These are phyloP conservation scores for Phyllosticta citriasiana DNA, from an alignment of 2,329 filamentous ascomycete species.

Conservation along the genomic window DNA sequence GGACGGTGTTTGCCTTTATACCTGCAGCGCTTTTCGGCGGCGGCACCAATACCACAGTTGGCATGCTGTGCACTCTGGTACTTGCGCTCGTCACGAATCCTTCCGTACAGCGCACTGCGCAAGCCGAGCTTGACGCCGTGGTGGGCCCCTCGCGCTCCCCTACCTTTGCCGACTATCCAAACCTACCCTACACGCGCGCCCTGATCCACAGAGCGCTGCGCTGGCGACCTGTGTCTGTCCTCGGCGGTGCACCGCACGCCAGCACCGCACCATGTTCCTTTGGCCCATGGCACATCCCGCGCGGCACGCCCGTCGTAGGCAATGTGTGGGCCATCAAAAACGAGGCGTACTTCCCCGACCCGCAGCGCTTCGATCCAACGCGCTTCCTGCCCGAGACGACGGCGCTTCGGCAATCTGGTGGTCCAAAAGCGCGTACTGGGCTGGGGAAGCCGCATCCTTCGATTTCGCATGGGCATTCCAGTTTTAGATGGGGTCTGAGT, in stretches of 20 bases:
- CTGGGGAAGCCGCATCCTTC: slow-evolving; percentile 16
- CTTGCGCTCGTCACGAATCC: slow-evolving; percentile 40
- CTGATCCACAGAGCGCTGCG: slow-evolving; percentile 28
- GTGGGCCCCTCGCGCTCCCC: slow-evolving; percentile 23
- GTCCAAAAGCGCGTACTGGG: not conserved
- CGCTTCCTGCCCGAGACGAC: slow-evolving; percentile 23
- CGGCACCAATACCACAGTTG: slow-evolving; percentile 42
- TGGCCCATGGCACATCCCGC: slow-evolving; percentile 40
- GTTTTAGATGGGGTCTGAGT: slow-evolving; percentile 27
- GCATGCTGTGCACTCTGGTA: slow-evolving; percentile 40
- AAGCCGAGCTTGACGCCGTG: slow-evolving; percentile 31
- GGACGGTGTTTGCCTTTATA: slow-evolving; percentile 35
- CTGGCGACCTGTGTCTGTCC: slow-evolving; percentile 31
- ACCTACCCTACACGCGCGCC: slow-evolving; percentile 30
- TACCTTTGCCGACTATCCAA: slow-evolving; percentile 26
- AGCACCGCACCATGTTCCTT: slow-evolving; percentile 40
- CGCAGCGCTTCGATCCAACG: slow-evolving; percentile 31
- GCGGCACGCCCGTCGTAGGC: slow-evolving; percentile 36
- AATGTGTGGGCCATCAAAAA: slow-evolving; percentile 39
- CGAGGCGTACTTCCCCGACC: slow-evolving; percentile 29
- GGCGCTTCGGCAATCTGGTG: not conserved
- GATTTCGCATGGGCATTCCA: slow-evolving; percentile 22
- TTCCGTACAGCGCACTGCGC: slow-evolving; percentile 32
- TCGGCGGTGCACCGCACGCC: slow-evolving; percentile 39
- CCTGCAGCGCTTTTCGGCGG: slow-evolving; percentile 38